Percentiles rank a stretch among this genome's conserved stretches.
Evolutionary conservation across 305 asterid genomes (phyloP).

Genomic region (Plantago coronopus): DNA sequence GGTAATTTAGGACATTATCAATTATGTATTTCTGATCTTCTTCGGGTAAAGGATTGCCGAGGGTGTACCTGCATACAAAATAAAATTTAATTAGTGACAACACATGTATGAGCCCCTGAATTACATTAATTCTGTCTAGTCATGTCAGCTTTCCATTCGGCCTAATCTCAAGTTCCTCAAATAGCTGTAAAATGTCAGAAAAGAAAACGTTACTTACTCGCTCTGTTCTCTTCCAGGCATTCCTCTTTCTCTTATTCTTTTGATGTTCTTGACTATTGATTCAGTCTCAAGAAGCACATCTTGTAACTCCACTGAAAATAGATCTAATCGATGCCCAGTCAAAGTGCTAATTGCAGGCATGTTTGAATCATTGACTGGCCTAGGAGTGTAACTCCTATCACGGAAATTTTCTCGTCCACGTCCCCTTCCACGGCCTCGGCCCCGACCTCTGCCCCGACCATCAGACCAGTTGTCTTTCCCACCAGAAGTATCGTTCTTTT

Average conservation of each 20-base stretch:
- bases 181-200: neutral
- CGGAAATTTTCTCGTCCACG: slow-evolving; percentile 37
- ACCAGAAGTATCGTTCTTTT: neutral
- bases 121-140: too few species aligned
- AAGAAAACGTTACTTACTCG: slow-evolving; percentile 44
- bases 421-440: slow-evolving; percentile 35
- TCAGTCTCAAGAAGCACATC: slow-evolving; percentile 69
- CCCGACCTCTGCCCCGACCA: slow-evolving; percentile 47
- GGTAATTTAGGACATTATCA: slow-evolving; percentile 71
- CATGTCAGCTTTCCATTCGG: slow-evolving; percentile 9
- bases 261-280: slow-evolving; percentile 58
- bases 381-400: slow-evolving; percentile 39
- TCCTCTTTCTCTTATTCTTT: too few species aligned
- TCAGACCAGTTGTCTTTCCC: slow-evolving; percentile 23
- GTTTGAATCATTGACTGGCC: slow-evolving; percentile 45
- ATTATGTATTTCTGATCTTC: slow-evolving; percentile 77
- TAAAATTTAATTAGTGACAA: slow-evolving; percentile 14
- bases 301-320: slow-evolving; percentile 74
- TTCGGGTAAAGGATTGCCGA: slow-evolving; percentile 72
- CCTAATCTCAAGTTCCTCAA: slow-evolving; percentile 8
- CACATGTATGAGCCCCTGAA: neutral
- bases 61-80: slow-evolving; percentile 62
- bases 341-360: slow-evolving; percentile 42
- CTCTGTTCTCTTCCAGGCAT: slow-evolving; percentile 39
- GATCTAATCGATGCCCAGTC: slow-evolving; percentile 66